phyloP scores from a whole-genome alignment of 2,329 filamentous ascomycete genomes.

The Stachybotrys echinatus region DNA sequence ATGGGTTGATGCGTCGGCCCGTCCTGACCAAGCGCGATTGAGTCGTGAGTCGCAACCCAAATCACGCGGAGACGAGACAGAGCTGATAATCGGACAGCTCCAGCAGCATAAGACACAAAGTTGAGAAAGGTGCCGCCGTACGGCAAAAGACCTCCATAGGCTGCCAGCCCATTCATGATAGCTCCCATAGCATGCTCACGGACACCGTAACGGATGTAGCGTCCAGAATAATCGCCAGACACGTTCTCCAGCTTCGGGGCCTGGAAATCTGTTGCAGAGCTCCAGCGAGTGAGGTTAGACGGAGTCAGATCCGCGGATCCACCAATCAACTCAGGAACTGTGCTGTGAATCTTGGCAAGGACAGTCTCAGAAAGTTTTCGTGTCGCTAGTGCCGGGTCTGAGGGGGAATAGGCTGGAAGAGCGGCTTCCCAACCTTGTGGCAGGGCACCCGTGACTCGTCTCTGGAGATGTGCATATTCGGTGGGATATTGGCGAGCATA shows the following conservation, averaged over 20 bases:
- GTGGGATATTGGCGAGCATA: conserved; percentile 74
- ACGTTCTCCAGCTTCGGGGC: conserved; percentile 74
- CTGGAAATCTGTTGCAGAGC: conserved; percentile 96
- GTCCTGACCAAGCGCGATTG: conserved; percentile 97
- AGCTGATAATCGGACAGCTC: conserved; percentile 88
- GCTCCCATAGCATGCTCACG: conserved; percentile 90
- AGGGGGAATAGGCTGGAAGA: conserved; percentile 84
- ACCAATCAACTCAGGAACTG: conserved; percentile 85
- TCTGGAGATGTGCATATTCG: conserved; percentile 74
- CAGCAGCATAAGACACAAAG: conserved; percentile 97
- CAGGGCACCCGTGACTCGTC: conserved; percentile 76
- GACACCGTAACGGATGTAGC: conserved; percentile 90
- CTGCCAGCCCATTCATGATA: conserved; percentile 91
- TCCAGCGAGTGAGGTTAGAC: conserved; percentile 98
- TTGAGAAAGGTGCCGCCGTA: conserved; percentile 97
- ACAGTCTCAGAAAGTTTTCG: conserved; percentile 96
- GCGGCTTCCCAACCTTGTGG: conserved; percentile 95
- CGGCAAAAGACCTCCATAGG: conserved; percentile 92
- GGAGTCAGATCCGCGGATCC: conserved; percentile 97
- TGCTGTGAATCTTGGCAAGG: conserved; percentile 77
- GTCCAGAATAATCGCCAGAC: conserved; percentile 84
- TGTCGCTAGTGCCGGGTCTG: conserved; percentile 79
- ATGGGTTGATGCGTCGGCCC: conserved; percentile 99
- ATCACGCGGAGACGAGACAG: conserved; percentile 87
- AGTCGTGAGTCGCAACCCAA: conserved; percentile 98